These are phyloP conservation scores for Cystofilobasidium bisporidii DNA, from an alignment of 768 basidiomycete species.

Conservation along the genomic window DNA sequence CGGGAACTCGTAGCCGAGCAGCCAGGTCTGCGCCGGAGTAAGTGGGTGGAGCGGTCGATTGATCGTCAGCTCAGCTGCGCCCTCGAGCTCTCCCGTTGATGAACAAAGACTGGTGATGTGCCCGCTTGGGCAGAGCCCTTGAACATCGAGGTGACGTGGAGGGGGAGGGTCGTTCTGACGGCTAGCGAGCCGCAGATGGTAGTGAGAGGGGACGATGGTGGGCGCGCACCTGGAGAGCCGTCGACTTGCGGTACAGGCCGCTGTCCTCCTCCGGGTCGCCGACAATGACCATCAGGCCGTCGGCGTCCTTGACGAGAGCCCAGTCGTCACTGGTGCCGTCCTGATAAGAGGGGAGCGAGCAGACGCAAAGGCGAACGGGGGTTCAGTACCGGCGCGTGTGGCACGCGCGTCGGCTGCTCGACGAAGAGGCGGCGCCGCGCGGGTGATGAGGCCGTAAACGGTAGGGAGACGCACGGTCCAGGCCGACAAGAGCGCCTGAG, in stretches of 20 bases:
- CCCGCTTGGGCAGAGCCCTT: no score
- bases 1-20: constrained; percentile 95
- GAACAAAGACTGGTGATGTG: no score
- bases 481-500: constrained; percentile 34
- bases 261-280: constrained; percentile 54
- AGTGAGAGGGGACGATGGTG: neutral
- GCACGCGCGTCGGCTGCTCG: no score
- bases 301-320: constrained; percentile 34
- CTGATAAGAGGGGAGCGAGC: constrained; percentile 14
- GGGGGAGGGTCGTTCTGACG: no score
- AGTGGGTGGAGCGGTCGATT: no score
- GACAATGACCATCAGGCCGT: constrained; percentile 40
- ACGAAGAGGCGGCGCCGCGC: neutral
- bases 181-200: neutral
- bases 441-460: neutral
- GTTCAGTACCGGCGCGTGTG: no score
- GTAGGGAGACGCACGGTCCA: constrained; percentile 35
- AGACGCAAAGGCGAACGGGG: no score
- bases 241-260: constrained; percentile 72
- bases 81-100: no score
- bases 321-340: constrained; percentile 31
- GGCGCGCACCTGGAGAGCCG: constrained; percentile 67
- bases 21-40: constrained; percentile 87
- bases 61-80: no score
- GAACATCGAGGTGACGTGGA: no score